Evolutionary conservation across 2,329 filamentous ascomycete genomes (phyloP), one percentile per base, ranked within the genome.

Genomic region (Alternaria gaisen): DNA sequence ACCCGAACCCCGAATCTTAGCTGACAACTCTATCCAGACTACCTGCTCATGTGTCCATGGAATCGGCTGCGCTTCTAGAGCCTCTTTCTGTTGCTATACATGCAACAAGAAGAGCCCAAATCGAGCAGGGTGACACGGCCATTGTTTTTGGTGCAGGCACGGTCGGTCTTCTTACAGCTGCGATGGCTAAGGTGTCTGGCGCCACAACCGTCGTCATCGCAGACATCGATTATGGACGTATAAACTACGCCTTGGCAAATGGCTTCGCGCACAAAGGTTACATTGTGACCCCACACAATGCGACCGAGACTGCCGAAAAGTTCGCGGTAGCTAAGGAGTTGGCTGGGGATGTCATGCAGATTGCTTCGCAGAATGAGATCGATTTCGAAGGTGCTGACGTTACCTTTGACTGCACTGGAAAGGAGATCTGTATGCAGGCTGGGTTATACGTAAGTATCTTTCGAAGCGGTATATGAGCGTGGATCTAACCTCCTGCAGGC

Each of bases 131-230:
- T 9, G 87, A 93, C 74, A 88, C 86, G 7, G 91, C 93, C 16
- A 89, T 96, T 3, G 89, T 97, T 22, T 94, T 96, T 83, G 93
- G 93, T 46, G 92, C 92, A 4, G 93, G 93, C 0, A 92, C 93
- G 3, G 77, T 80, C 54, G 79, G 79, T 11, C 65, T 80, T 24
- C 67, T 80, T 55, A 74, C 73, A 40, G 77, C 78, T 44, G 77
- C 77, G 14, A 80, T 80, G 77, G 77, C 79, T 16, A 79, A 77
- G 62, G 63, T 79, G 51, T 79, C 74, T 56, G 79, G 79, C 32
- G 78, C 78, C n/a, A 78, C 77, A 11, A 79, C 74, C 3, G 78
- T 80, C 4, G 70, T 79, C 12, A 80, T 80, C 56, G 79, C 77
- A 34, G 79, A 80, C 56, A 75, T 80, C 41, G 77, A 80, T 50